Base-by-base conservation (phyloP, 768 basidiomycete genomes). In the Podaxis sp. region DNA sequence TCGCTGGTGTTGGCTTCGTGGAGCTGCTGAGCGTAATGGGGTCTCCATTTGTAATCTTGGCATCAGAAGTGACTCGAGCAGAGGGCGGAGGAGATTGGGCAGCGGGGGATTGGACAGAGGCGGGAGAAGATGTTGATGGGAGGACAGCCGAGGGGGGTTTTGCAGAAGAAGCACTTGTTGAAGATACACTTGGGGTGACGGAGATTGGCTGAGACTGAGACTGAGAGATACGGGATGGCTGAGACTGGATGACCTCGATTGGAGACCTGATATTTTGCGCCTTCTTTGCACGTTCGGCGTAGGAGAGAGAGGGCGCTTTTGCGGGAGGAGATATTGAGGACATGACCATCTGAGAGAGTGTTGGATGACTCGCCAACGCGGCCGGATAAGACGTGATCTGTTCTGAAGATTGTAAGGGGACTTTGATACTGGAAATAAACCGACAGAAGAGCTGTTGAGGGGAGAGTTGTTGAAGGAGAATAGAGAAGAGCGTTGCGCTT, bases 201-300 rank as follows among this genome's bases (percentile, higher is more conserved):
- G 29, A 17, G 60, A 63, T 15, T 33, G 57, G 41, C 63, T 47
- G 65, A 55, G 13, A 38, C 63, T 29, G 57, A 46, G n/a, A 62
- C 62, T 41, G 73, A 64, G 66, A 36, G 29, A 38, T n/a, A 27
- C 57, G 47, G 17, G 22, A 25, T 5, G 29, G 53, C 36, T 41
- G 33, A 4, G 36, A 24, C 33, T 50, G 47, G 37, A 37, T 41
- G 19, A 51, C 59, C 41, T 53, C 52, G 40, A 67, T 71, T 25
- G 71, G 68, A 36, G 72, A 69, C 51, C 66, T 73, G 59, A 75
- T 72, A 58, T 73, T 75, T 64, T 82, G 74, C 2, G 80, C 80
- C 68, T 78, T 82, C 73, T 78, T 82, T 63, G 80, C 83, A 50
- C 79, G 79, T 55, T 85, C 79, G 40, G 83, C 84, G 66, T 88